Percentiles rank a stretch among this genome's conserved stretches.
These are phyloP conservation scores for Daldinia eschscholtzii DNA, from an alignment of 2,329 filamentous ascomycete species.

Conservation along the genomic window DNA sequence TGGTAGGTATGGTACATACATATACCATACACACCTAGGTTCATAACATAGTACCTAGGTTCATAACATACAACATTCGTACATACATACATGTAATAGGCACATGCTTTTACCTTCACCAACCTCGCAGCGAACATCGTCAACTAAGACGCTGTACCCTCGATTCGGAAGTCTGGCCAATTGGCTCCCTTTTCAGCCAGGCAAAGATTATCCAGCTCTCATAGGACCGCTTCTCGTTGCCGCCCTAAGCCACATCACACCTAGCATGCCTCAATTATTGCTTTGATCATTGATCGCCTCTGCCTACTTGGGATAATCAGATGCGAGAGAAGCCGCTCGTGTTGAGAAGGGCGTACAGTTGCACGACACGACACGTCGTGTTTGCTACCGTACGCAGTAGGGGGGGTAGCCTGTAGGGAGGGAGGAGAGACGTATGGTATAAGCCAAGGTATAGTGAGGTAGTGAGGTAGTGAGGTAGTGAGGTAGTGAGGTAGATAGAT, in stretches of 20 bases:
- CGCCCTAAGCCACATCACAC: slow-evolving; percentile 47
- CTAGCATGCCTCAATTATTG: slow-evolving; percentile 38
- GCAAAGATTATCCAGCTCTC: slow-evolving; percentile 20
- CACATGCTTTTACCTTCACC: slow-evolving; percentile 12
- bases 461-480: not conserved
- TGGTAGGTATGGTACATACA: too few species aligned
- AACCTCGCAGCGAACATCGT: slow-evolving; percentile 33
- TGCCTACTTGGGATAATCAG: slow-evolving; percentile 40
- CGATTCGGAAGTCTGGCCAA: slow-evolving; percentile 40
- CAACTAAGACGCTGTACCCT: slow-evolving; percentile 31
- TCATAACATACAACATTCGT: too few species aligned
- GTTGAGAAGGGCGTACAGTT: slow-evolving; percentile 36
- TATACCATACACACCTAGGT: not conserved
- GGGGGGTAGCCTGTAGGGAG: not conserved
- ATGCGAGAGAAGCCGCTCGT: slow-evolving; percentile 34
- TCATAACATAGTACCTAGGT: too few species aligned
- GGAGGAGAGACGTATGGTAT: slow-evolving; percentile 11
- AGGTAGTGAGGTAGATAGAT: slow-evolving; percentile 6
- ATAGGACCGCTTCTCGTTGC: slow-evolving; percentile 45
- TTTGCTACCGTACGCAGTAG: slow-evolving; percentile 36
- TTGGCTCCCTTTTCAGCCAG: slow-evolving; percentile 41
- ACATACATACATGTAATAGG: slow-evolving; percentile 9
- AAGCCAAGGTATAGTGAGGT: not conserved
- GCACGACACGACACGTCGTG: slow-evolving; percentile 38
- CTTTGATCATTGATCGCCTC: slow-evolving; percentile 38